A percentile compares a stretch with the other conserved stretches of the same genome.
Evolutionary conservation across 2,329 filamentous ascomycete genomes (phyloP).

Genomic region (Boeremia exigua): DNA sequence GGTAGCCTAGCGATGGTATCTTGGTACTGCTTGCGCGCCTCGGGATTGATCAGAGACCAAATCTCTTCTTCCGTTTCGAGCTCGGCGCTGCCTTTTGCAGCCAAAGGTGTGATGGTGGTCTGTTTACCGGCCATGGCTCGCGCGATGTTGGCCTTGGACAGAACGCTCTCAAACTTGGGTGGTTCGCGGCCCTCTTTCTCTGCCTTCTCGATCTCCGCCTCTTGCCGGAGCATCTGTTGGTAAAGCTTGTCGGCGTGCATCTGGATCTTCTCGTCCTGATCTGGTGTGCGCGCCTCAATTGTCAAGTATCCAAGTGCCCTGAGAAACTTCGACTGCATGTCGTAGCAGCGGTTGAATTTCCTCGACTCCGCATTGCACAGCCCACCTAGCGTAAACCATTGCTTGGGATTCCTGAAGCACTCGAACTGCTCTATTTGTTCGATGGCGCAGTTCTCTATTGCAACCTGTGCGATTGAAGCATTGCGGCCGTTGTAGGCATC

Average conservation of each 20-base stretch:
- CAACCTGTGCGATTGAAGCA: constrained; percentile 76
- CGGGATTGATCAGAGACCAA: constrained; percentile 42
- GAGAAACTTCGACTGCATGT: constrained; percentile 87
- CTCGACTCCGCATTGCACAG: constrained; percentile 81
- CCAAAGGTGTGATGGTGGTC: constrained; percentile 9
- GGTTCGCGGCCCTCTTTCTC: constrained; percentile 61
- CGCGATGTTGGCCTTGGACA: constrained; percentile 50
- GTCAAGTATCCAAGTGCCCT: constrained; percentile 88
- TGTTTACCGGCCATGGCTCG: constrained; percentile 32
- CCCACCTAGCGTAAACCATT: constrained; percentile 70
- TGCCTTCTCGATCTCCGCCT: constrained; percentile 74
- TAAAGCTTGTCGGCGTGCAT: constrained; percentile 94
- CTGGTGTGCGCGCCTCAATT: constrained; percentile 66
- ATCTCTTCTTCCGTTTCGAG: constrained; percentile 33
- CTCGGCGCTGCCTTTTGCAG: constrained; percentile 3
- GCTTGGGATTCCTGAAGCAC: constrained; percentile 76
- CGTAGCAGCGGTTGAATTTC: constrained; percentile 85
- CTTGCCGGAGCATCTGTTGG: constrained; percentile 83
- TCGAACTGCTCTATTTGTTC: constrained; percentile 83
- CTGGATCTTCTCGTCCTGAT: constrained; percentile 84
- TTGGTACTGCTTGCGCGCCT: constrained; percentile 40
- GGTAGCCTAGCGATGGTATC: constrained; percentile 39
- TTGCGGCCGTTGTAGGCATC: constrained; percentile 85
- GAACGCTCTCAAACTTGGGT: constrained; percentile 65
- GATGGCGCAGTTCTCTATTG: constrained; percentile 90